Percentiles rank a stretch among this genome's conserved stretches.
phyloP scores from a whole-genome alignment of 1,284 basidiomycete genomes.

The Trichosporon sp. region DNA sequence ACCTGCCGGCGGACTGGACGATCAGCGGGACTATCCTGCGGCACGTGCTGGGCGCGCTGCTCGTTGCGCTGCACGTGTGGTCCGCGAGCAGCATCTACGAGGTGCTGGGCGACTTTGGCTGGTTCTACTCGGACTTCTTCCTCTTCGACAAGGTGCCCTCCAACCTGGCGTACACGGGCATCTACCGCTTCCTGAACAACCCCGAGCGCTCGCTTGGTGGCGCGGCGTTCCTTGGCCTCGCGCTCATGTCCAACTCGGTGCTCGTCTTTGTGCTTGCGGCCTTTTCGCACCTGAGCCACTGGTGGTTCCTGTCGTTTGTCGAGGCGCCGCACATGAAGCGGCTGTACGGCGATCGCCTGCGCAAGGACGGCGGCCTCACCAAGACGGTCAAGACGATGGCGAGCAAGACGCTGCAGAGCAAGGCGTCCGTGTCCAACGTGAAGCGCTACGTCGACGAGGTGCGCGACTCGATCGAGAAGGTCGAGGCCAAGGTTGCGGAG shows the following conservation, averaged over 20 bases:
- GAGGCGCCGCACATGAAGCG: constrained; percentile 97
- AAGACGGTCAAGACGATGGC: constrained; percentile 93
- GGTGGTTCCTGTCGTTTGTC: constrained; percentile 85
- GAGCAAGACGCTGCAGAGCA: constrained; percentile 60
- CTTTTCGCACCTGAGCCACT: constrained; percentile 74
- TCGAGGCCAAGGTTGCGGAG: constrained; percentile 84
- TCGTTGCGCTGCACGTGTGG: constrained; percentile 88
- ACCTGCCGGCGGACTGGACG: constrained; percentile 74
- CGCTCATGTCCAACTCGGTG: constrained; percentile 83
- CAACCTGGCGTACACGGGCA: constrained; percentile 90
- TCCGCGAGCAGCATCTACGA: constrained; percentile 83
- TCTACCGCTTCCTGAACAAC: constrained; percentile 94
- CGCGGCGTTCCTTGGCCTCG: constrained; percentile 89
- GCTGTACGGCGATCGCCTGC: constrained; percentile 84
- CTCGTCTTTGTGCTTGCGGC: constrained; percentile 80
- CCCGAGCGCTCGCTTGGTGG: constrained; percentile 89
- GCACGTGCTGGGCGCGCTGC: constrained; percentile 76
- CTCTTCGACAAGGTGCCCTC: constrained; percentile 82
- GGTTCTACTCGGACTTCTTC: constrained; percentile 99
- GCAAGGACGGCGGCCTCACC: constrained; percentile 92
- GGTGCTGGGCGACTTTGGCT: constrained; percentile 88
- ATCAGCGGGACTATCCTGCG: constrained; percentile 83
- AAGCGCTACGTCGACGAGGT: constrained; percentile 80
- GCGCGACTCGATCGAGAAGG: constrained; percentile 87
- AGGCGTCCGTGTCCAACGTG: constrained; percentile 62